These are phyloP conservation scores for Marasmius sp. DNA, from an alignment of 1,284 basidiomycete species.

Conservation along the genomic window DNA sequence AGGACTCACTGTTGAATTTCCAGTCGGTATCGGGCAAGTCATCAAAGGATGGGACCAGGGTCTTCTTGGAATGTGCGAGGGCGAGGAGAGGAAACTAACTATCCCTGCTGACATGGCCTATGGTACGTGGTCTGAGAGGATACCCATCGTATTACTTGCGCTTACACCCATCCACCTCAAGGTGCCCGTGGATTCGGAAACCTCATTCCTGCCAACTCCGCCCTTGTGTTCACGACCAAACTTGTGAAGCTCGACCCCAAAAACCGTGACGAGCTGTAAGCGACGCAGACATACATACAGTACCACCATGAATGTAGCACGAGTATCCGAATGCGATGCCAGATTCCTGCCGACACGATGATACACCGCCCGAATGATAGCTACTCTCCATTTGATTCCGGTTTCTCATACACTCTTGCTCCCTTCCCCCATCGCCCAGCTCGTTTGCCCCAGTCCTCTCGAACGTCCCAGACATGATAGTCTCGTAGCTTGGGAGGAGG, in stretches of 20 bases:
- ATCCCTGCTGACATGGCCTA: constrained; percentile 82
- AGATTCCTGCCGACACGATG: neutral
- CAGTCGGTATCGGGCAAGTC: constrained; percentile 80
- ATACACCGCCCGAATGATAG: neutral
- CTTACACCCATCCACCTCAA: constrained; percentile 25
- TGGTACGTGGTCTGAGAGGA: constrained; percentile 50
- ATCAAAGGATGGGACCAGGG: constrained; percentile 85
- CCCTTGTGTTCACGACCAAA: constrained; percentile 89
- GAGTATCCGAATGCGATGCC: too few relatives aligned
- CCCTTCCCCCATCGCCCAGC: constrained; percentile 44
- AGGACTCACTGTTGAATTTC: neutral
- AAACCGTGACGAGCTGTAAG: constrained; percentile 13
- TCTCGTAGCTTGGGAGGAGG: constrained; percentile 37
- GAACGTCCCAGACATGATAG: constrained; percentile 44
- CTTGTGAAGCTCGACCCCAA: constrained; percentile 52
- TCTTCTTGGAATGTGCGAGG: constrained; percentile 81
- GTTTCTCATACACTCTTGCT: constrained; percentile 24
- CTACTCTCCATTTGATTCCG: neutral
- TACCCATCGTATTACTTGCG: neutral
- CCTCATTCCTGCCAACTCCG: constrained; percentile 82
- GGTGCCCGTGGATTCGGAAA: constrained; percentile 76
- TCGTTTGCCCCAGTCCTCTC: constrained; percentile 46
- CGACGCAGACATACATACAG: neutral
- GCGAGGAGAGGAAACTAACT: constrained; percentile 89
- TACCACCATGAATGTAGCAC: neutral